Evolutionary conservation across 1,139 yeast genomes (phyloP).

Genomic region (Eremothecium coryli): DNA sequence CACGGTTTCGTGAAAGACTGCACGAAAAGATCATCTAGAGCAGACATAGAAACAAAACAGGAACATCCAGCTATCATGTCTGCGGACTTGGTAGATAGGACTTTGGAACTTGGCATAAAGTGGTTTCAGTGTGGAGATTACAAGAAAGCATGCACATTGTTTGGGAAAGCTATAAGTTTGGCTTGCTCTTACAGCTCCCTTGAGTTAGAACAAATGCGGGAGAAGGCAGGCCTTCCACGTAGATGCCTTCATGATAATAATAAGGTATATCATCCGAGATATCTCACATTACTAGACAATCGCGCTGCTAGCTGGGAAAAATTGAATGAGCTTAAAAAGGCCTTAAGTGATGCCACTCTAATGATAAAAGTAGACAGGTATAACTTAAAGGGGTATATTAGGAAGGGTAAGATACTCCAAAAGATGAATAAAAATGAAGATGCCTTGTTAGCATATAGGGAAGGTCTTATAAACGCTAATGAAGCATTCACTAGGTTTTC

Average conservation of each 20-base stretch:
- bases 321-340: slow-evolving; percentile 34
- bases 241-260: slow-evolving; percentile 9
- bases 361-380: slow-evolving; percentile 43
- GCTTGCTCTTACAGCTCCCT: slow-evolving; percentile 20
- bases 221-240: slow-evolving; percentile 14
- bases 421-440: slow-evolving; percentile 31
- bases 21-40: too few relatives aligned
- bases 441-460: slow-evolving; percentile 38
- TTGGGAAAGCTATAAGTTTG: slow-evolving; percentile 22
- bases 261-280: slow-evolving; percentile 28
- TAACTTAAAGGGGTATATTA: slow-evolving; percentile 50
- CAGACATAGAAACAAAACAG: too few relatives aligned
- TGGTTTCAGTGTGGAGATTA: slow-evolving; percentile 24
- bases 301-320: slow-evolving; percentile 55
- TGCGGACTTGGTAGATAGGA: slow-evolving; percentile 21
- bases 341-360: slow-evolving; percentile 39
- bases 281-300: slow-evolving; percentile 32
- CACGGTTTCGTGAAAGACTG: too few relatives aligned
- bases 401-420: slow-evolving; percentile 41
- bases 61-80: background rate
- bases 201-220: slow-evolving; percentile 15
- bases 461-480: slow-evolving; percentile 33
- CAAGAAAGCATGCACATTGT: slow-evolving; percentile 21
- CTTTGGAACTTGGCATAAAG: slow-evolving; percentile 24
- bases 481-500: slow-evolving; percentile 19